Evolutionary conservation across 176 grass and related monocot genomes (phyloP).

Genomic region (Dactylis glomerata): DNA sequence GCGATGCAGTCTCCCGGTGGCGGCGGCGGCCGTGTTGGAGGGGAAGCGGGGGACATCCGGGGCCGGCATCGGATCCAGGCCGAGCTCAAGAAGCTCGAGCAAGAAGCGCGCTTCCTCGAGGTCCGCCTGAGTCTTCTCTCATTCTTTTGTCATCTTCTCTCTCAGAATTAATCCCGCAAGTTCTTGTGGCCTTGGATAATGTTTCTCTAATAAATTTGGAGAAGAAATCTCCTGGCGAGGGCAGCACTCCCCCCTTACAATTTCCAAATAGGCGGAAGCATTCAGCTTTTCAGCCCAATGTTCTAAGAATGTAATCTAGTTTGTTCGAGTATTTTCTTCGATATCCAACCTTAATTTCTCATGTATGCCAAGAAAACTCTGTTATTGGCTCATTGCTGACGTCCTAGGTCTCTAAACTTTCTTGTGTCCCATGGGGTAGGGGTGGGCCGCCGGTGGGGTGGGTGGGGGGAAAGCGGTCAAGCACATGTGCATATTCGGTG

Average conservation of each 20-base stretch:
- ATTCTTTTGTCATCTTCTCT: neutral
- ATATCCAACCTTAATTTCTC: neutral
- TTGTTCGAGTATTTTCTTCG: neutral
- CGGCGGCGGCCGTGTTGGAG: neutral
- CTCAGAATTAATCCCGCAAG: neutral
- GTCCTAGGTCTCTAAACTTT: neutral
- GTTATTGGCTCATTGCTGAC: neutral
- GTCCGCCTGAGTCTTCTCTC: neutral
- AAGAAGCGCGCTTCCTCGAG: slow-evolving; percentile 60
- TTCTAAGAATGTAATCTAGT: neutral
- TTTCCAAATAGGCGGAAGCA: neutral
- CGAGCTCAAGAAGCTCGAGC: slow-evolving; percentile 68
- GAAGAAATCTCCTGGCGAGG: neutral
- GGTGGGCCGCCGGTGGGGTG: neutral
- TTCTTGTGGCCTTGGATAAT: neutral
- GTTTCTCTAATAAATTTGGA: neutral
- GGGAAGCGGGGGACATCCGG: slow-evolving; percentile 28
- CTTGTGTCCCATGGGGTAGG: slow-evolving; percentile 1
- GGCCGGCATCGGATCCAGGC: slow-evolving; percentile 69
- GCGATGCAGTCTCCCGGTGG: slow-evolving; percentile 40
- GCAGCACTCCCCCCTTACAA: neutral
- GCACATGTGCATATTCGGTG: slow-evolving; percentile 25
- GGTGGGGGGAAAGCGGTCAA: neutral
- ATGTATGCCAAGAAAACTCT: neutral
- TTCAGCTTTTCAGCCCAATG: neutral